A percentile compares a stretch with the other conserved stretches of the same genome.
phyloP scores from a whole-genome alignment of 768 basidiomycete species.

The Rhodotorula toruloides region DNA sequence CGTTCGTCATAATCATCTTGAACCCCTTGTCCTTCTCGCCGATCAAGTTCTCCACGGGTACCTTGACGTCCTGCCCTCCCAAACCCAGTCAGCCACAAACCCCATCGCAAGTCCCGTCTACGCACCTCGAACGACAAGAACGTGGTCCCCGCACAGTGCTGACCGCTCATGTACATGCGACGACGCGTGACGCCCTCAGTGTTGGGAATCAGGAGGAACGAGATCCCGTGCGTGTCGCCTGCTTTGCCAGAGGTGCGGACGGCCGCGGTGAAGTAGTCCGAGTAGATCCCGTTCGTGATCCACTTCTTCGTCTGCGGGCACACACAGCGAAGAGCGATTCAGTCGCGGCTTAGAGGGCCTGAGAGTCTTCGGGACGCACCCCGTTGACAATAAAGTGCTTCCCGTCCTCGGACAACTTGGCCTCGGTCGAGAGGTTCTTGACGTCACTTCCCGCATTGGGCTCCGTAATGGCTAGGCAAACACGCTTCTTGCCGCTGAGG shows the following conservation, averaged over 20 bases:
- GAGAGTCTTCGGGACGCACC: neutral
- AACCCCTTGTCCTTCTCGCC: slow-evolving; percentile 43
- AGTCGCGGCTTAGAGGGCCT: neutral
- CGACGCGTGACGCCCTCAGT: slow-evolving; percentile 19
- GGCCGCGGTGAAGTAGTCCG: slow-evolving; percentile 45
- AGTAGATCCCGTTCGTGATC: slow-evolving; percentile 42
- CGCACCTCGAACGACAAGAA: slow-evolving; percentile 39
- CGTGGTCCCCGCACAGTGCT: slow-evolving; percentile 38
- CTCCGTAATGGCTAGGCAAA: slow-evolving; percentile 44
- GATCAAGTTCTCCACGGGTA: slow-evolving; percentile 44
- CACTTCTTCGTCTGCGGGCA: slow-evolving; percentile 35
- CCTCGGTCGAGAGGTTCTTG: slow-evolving; percentile 40
- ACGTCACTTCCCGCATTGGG: slow-evolving; percentile 41
- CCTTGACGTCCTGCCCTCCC: slow-evolving; percentile 39
- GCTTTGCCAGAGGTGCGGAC: slow-evolving; percentile 43
- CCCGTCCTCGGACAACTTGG: slow-evolving; percentile 35
- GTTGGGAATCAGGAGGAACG: slow-evolving; percentile 38
- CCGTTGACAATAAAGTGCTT: slow-evolving; percentile 38
- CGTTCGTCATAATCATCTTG: slow-evolving; percentile 42
- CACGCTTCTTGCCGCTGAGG: slow-evolving; percentile 38
- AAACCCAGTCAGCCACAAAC: neutral
- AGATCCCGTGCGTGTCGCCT: slow-evolving; percentile 38
- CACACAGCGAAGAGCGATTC: neutral
- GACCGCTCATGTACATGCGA: slow-evolving; percentile 17
- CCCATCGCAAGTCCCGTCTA: too few relatives aligned